These are phyloP conservation scores for Trichoderma cornu-damae DNA, from an alignment of 2,329 filamentous ascomycete species.

Conservation along the genomic window DNA sequence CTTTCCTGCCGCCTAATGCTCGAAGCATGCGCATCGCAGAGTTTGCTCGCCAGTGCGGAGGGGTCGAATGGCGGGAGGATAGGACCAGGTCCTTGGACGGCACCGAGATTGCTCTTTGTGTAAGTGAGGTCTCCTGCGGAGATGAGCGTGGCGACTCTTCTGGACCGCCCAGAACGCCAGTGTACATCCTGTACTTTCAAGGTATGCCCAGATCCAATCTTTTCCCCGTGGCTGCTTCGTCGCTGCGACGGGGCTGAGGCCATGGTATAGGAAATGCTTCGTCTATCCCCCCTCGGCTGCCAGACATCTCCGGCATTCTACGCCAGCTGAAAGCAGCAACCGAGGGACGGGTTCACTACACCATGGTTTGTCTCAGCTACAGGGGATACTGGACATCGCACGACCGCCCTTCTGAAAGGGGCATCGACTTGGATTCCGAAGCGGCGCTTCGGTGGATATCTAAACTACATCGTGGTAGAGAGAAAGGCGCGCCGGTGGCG, in stretches of 20 bases:
- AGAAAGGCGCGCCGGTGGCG: constrained; percentile 19
- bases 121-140: constrained; percentile 39
- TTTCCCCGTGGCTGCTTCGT: too few relatives aligned
- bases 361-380: constrained; percentile 55
- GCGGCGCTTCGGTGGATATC: constrained; percentile 61
- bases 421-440: constrained; percentile 63
- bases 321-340: constrained; percentile 38
- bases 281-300: constrained; percentile 52
- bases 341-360: constrained; percentile 37
- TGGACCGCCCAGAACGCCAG: constrained; percentile 26
- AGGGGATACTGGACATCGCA: constrained; percentile 74
- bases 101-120: constrained; percentile 57
- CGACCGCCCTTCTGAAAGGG: constrained; percentile 63
- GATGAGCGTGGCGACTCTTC: constrained; percentile 6
- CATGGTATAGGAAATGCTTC: constrained; percentile 50
- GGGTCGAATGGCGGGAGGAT: constrained; percentile 63
- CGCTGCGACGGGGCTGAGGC: neutral
- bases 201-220: constrained; percentile 36
- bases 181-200: constrained; percentile 56
- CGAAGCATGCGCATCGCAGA: constrained; percentile 61
- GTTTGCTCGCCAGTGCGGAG: constrained; percentile 54
- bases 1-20: constrained; percentile 66
- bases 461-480: constrained; percentile 32
- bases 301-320: constrained; percentile 51
- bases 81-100: constrained; percentile 58